Conservation (phyloP, 257 asterid genomes). For the Ilex asprella region DNA sequence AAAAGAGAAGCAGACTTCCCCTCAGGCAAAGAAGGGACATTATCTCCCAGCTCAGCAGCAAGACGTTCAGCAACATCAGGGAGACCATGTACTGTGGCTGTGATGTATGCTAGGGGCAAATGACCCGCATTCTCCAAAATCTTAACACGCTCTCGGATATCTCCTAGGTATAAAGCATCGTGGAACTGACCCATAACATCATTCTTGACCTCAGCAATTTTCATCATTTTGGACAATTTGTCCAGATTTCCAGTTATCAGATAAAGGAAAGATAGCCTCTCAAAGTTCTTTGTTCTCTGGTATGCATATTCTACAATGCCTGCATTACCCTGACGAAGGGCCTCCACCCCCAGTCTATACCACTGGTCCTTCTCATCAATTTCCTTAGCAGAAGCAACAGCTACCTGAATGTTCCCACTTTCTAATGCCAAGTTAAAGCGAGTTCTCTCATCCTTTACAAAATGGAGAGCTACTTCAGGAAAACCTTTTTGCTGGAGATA, state of each 20-base stretch:
- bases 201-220: conserved; percentile 81
- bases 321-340: conserved; percentile 95
- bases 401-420: conserved; percentile 91
- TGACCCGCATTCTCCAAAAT: conserved; percentile 75
- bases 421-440: conserved; percentile 91
- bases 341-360: conserved; percentile 95
- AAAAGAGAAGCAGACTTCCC: conserved; percentile 50
- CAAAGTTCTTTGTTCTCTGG: conserved; percentile 86
- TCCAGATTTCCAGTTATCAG: conserved; percentile 78
- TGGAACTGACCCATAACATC: conserved; percentile 98
- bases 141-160: conserved; percentile 73
- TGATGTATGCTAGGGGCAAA: conserved; percentile 70
- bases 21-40: conserved; percentile 54
- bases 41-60: conserved; percentile 57
- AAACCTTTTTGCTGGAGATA: conserved; percentile 98
- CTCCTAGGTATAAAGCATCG: conserved; percentile 83
- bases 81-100: conserved; percentile 73
- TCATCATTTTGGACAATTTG: conserved; percentile 87
- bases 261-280: conserved; percentile 83
- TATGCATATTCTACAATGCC: conserved; percentile 97
- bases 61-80: conserved; percentile 56
- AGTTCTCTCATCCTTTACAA: conserved; percentile 89
- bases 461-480: conserved; percentile 96
- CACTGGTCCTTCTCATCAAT: conserved; percentile 90
- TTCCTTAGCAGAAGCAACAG: conserved; percentile 85